phyloP scores from a whole-genome alignment of 2,329 filamentous ascomycete genomes.

The Hypoxylon sp. region DNA sequence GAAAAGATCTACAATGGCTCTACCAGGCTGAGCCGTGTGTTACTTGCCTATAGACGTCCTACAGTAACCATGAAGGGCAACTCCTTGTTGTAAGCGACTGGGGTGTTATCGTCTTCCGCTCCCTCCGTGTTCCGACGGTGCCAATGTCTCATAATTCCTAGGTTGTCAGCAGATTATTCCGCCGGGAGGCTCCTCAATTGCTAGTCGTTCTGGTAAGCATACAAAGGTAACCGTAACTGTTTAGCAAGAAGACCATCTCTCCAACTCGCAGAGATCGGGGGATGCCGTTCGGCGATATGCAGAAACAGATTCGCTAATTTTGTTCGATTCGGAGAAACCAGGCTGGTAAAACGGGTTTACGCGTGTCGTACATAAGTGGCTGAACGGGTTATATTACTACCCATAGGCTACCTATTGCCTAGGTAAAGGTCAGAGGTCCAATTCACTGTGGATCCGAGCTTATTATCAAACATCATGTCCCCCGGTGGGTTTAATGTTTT shows the following conservation, averaged over 20 bases:
- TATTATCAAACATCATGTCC: conserved; percentile 36
- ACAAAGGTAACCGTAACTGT: conserved; percentile 9
- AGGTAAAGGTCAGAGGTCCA: conserved; percentile 12
- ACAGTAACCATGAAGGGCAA: conserved; percentile 8
- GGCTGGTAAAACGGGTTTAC: conserved; percentile 40
- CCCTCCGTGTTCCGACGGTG: conserved; percentile 35
- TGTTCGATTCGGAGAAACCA: conserved; percentile 42
- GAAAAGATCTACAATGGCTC: conserved; percentile 3
- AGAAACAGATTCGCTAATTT: conserved; percentile 23
- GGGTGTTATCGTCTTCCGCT: conserved; percentile 36
- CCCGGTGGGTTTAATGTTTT: conserved; percentile 28
- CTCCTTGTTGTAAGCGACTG: conserved; percentile 31
- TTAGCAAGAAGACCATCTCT: conserved; percentile 16
- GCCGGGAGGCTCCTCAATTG: conserved; percentile 14
- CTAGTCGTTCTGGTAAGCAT: conserved; percentile 23
- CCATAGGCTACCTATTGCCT: conserved; percentile 8
- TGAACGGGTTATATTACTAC: conserved; percentile 35
- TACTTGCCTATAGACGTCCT: conserved; percentile 12
- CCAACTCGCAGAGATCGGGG: conserved; percentile 26
- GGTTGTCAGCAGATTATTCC: conserved; percentile 19
- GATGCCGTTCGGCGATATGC: conserved; percentile 12
- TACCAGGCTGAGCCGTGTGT: conserved; percentile 18
- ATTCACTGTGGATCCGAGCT: conserved; percentile 34
- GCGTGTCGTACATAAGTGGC: conserved; percentile 20
- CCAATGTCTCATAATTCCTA: conserved; percentile 34